Evolutionary conservation across 345 rosid genomes (phyloP).

Genomic region (Excoecaria cochinchinensis): DNA sequence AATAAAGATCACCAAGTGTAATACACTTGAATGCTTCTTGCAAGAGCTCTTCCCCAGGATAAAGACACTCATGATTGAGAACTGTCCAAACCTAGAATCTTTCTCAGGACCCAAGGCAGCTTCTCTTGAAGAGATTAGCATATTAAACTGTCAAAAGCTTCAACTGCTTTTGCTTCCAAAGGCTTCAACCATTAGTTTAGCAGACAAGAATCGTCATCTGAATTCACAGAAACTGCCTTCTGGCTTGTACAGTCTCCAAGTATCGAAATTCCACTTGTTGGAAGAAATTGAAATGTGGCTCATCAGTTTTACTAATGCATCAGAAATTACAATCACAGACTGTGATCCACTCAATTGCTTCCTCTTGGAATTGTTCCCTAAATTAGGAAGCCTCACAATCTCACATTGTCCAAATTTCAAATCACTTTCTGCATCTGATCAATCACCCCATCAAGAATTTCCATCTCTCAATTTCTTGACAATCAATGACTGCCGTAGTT

Average conservation of each 20-base stretch:
- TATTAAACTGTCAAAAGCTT: background rate
- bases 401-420: background rate
- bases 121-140: background rate
- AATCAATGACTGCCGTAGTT: background rate
- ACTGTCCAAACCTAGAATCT: background rate
- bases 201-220: background rate
- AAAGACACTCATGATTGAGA: background rate
- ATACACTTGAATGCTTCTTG: too few species aligned
- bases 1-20: too few species aligned
- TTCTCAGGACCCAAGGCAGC: background rate
- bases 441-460: background rate
- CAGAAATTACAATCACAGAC: background rate
- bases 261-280: background rate
- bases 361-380: background rate
- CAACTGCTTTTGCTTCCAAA: background rate
- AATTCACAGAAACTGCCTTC: background rate
- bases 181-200: background rate
- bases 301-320: background rate
- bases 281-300: background rate
- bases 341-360: conserved; percentile 2
- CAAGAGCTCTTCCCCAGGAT: too few species aligned
- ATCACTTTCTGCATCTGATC: background rate
- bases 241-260: background rate
- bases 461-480: background rate
- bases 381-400: background rate